These are phyloP conservation scores for Puccinia polysora DNA, from an alignment of 1,284 basidiomycete species.

Conservation along the genomic window DNA sequence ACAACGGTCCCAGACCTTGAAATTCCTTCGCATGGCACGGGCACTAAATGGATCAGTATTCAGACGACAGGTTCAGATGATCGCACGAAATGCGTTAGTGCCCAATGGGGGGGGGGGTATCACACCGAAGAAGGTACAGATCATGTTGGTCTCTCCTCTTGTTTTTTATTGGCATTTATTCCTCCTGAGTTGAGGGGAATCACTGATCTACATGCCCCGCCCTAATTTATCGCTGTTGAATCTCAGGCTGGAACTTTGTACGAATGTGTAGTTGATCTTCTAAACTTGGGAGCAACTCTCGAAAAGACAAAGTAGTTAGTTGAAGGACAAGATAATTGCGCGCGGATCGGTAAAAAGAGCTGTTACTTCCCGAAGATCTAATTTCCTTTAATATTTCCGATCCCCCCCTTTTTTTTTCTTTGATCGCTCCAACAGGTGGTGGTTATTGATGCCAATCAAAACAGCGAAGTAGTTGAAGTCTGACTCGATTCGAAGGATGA, in stretches of 20 bases:
- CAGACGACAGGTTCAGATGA: slow-evolving; percentile 8
- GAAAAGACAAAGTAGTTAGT: slow-evolving; percentile 43
- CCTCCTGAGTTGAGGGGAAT: too few relatives aligned
- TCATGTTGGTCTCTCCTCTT: slow-evolving; percentile 13
- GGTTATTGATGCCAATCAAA: slow-evolving; percentile 36
- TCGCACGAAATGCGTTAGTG: slow-evolving; percentile 40
- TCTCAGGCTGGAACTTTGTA: slow-evolving; percentile 39
- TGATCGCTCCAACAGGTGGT: slow-evolving; percentile 7
- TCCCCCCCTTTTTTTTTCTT: background rate
- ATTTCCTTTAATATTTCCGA: background rate
- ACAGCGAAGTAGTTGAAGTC: slow-evolving; percentile 20
- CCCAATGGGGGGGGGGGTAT: slow-evolving; percentile 37
- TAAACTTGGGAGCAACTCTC: slow-evolving; percentile 32
- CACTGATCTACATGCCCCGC: background rate
- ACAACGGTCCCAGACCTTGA: slow-evolving; percentile 3
- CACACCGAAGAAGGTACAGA: slow-evolving; percentile 37
- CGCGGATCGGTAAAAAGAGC: background rate
- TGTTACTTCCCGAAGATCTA: background rate
- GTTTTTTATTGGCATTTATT: background rate
- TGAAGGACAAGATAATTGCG: background rate
- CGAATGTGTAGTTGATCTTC: slow-evolving; percentile 40
- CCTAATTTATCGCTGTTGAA: background rate
- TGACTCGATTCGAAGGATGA: background rate
- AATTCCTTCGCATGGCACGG: slow-evolving; percentile 26
- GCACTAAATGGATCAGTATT: slow-evolving; percentile 42